phyloP scores from a whole-genome alignment of 306 rosid species.

The Arachis stenosperma region DNA sequence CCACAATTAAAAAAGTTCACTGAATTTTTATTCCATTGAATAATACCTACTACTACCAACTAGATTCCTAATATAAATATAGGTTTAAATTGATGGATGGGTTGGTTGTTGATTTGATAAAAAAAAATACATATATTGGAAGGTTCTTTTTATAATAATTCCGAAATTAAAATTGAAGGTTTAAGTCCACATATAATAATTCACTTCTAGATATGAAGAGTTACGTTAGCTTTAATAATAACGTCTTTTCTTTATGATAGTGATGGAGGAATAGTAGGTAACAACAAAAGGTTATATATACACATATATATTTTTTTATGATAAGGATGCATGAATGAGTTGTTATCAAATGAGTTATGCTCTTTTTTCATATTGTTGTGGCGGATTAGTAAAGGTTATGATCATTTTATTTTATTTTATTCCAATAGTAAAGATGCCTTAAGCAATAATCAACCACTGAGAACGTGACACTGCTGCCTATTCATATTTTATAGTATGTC shows the following conservation, averaged over 20 bases:
- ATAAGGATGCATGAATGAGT: constrained; percentile 48
- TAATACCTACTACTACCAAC: constrained; percentile 42
- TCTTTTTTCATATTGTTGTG: constrained; percentile 14
- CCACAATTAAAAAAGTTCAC: background rate
- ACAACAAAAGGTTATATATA: constrained; percentile 6
- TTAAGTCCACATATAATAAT: constrained; percentile 2
- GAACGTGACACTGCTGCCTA: constrained; percentile 32
- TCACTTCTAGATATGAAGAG: background rate
- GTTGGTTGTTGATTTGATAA: constrained; percentile 35
- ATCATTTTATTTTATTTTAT: constrained; percentile 1
- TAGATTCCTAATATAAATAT: constrained; percentile 40
- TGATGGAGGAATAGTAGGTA: constrained; percentile 26
- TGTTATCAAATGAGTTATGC: constrained; percentile 21
- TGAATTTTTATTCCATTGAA: constrained; percentile 10
- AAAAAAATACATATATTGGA: background rate
- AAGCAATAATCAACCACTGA: constrained; percentile 34
- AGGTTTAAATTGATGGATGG: constrained; percentile 28
- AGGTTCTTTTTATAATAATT: background rate
- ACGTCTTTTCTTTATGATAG: background rate
- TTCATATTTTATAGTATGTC: background rate
- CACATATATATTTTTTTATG: background rate
- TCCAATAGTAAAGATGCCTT: constrained; percentile 34
- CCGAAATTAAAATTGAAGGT: background rate
- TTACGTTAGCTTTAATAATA: constrained; percentile 4
- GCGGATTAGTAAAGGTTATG: constrained; percentile 27